Base-by-base conservation (phyloP, 1,139 yeast genomes). In the Candida smagusa region DNA sequence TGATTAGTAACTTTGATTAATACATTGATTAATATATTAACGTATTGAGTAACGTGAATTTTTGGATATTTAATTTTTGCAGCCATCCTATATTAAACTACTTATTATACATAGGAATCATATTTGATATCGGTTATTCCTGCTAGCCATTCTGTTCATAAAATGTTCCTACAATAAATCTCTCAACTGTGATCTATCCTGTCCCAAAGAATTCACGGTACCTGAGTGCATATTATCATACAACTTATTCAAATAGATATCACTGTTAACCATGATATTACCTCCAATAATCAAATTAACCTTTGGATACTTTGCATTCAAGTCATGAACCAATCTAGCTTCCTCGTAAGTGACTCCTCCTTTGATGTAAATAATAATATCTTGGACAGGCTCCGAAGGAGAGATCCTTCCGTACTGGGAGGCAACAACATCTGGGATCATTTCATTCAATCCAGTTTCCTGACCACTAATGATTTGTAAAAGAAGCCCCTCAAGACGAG, bases 271-370 rank as follows among this genome's bases (percentile, higher is more conserved):
- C 3, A 88, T 66, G 16, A 68, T 61, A 21, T 95, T 88, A 22
- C 96, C 89, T 9, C 98, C 98, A 21, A 90, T 65, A 2, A 88
- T 72, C 11, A 68, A 39, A 39, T 65, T 67, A 19, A 68, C 44
- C 72, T 72, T 49, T 74, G 71, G 48, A 74, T 77, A 63, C 12
- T 74, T 61, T 13, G 60, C 61, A 52, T 84, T 82, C 47, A 89
- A 69, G 47, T 88, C 88, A 40, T 86, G 79, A 4, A 89, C 81
- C 32, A 89, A 63, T 40, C 96, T 74, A 0, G 95, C 86, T 57
- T 92, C 99, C 58, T 90, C 97, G 54, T 80, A 89, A 0, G 97
- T 92, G 2, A 78, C 84, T 4, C 98, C 98, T 8, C 97, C 97
- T 37, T 88, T 79, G 41, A 90, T 68, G 56, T 85, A 92, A 2